A percentile compares a stretch with the other conserved stretches of the same genome.
Conservation (phyloP, 1,139 yeast genomes). For the Blastobotrys niveus region DNA sequence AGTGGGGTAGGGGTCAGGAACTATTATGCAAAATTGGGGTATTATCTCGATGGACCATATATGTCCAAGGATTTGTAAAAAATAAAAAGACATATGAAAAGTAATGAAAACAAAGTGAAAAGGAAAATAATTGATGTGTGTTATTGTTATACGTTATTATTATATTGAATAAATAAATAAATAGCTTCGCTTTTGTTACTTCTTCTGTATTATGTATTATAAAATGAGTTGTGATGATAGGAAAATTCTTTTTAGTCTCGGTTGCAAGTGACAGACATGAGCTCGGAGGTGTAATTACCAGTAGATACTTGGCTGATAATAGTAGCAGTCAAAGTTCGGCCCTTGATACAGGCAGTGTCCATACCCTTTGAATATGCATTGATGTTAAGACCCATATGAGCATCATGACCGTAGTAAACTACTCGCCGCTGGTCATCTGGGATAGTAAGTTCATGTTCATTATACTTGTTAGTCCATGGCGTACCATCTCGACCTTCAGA, state of each 20-base stretch:
- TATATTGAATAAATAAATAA: conserved; percentile 3
- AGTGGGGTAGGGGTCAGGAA: conserved; percentile 98
- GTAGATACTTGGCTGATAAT: conserved; percentile 37
- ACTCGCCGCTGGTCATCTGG: conserved; percentile 38
- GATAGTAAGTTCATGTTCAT: conserved; percentile 42
- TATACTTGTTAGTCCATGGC: conserved; percentile 64
- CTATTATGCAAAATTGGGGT: conserved; percentile 88
- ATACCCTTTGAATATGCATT: conserved; percentile 68
- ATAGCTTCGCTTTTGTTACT: background rate
- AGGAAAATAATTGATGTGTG: too few species aligned
- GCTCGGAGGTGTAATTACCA: conserved; percentile 30
- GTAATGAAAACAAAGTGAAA: background rate
- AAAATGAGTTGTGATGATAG: too few species aligned
- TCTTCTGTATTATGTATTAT: background rate
- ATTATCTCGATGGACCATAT: conserved; percentile 88
- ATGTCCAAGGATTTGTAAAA: conserved; percentile 63
- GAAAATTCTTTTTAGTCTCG: background rate
- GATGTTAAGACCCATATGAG: conserved; percentile 65
- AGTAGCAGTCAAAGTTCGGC: conserved; percentile 63
- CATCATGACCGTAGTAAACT: conserved; percentile 90
- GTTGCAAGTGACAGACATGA: conserved; percentile 35
- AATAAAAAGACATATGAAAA: background rate
- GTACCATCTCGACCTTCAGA: conserved; percentile 46
- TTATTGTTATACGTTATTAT: background rate
- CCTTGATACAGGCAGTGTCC: conserved; percentile 78